A percentile compares a stretch with the other conserved stretches of the same genome.
Conservation (phyloP, 805 yeast species). For the Sugiyamaella lignohabitans region DNA sequence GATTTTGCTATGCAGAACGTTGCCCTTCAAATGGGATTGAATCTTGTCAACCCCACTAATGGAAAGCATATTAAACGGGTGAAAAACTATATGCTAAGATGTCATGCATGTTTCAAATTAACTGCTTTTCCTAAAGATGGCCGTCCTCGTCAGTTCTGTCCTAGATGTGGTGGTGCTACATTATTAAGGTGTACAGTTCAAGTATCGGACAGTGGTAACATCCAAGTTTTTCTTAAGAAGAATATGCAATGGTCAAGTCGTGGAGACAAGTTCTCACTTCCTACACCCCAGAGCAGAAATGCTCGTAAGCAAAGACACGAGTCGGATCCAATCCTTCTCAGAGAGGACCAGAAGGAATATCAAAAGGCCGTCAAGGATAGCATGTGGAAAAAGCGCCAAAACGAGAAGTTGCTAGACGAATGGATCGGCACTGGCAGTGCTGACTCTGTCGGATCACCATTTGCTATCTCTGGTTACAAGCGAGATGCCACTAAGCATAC, state of each 20-base stretch:
- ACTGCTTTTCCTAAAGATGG: conserved; percentile 73
- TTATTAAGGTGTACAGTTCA: conserved; percentile 86
- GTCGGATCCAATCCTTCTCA: conserved; percentile 69
- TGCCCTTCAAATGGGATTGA: conserved; percentile 81
- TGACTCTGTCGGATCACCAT: conserved; percentile 82
- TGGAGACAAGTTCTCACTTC: conserved; percentile 74
- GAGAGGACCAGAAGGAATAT: conserved; percentile 95
- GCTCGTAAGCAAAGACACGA: conserved; percentile 73
- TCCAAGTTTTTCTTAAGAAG: conserved; percentile 81
- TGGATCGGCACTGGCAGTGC: conserved; percentile 92
- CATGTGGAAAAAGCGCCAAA: conserved; percentile 77
- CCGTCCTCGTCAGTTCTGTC: conserved; percentile 73
- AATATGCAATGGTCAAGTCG: conserved; percentile 91
- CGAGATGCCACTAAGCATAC: conserved; percentile 40
- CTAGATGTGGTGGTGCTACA: conserved; percentile 92
- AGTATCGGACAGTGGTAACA: conserved; percentile 69
- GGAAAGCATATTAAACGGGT: conserved; percentile 82
- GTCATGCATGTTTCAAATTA: conserved; percentile 92
- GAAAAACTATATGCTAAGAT: conserved; percentile 87
- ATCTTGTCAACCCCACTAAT: conserved; percentile 73
- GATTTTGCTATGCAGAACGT: conserved; percentile 98
- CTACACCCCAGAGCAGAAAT: conserved; percentile 82
- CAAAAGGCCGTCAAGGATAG: conserved; percentile 80
- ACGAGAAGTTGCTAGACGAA: conserved; percentile 75
- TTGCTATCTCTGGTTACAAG: conserved; percentile 56